Evolutionary conservation across 768 basidiomycete genomes (phyloP).

Genomic region (Tulasnella sp.): DNA sequence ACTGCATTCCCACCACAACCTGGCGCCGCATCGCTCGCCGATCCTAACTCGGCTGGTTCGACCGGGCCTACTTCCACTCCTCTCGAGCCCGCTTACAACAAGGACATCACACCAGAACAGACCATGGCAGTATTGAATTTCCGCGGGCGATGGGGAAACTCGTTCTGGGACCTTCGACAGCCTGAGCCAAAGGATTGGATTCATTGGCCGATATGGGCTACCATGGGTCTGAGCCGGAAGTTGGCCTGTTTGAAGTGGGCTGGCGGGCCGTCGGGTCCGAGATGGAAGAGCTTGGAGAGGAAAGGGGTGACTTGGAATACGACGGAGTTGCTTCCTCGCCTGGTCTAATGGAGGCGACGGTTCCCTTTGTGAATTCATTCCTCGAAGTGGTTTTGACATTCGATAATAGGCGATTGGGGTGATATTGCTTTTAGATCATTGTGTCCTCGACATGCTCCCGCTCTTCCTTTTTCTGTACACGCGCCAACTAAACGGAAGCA

Average conservation of each 20-base stretch:
- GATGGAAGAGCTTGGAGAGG: conserved; percentile 18
- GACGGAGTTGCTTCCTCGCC: not conserved
- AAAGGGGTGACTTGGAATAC: conserved; percentile 16
- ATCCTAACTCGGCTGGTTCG: not conserved
- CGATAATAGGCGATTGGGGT: no score
- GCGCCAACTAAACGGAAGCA: no score
- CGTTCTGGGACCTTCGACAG: conserved; percentile 1
- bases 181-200: not conserved
- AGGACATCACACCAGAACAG: conserved; percentile 1
- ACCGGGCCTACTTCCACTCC: not conserved
- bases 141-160: conserved; percentile 15
- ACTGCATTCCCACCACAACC: conserved; percentile 4
- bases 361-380: no score
- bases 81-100: not conserved
- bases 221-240: conserved; percentile 1
- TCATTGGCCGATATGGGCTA: not conserved
- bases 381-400: no score
- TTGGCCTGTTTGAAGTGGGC: conserved; percentile 15
- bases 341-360: not conserved
- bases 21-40: not conserved
- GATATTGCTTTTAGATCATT: no score
- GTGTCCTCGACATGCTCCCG: no score
- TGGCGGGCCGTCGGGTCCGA: conserved; percentile 16
- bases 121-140: conserved; percentile 2
- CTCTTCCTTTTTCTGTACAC: no score